phyloP scores from a whole-genome alignment of 139 green algal species.

The Chlorella sp. region DNA sequence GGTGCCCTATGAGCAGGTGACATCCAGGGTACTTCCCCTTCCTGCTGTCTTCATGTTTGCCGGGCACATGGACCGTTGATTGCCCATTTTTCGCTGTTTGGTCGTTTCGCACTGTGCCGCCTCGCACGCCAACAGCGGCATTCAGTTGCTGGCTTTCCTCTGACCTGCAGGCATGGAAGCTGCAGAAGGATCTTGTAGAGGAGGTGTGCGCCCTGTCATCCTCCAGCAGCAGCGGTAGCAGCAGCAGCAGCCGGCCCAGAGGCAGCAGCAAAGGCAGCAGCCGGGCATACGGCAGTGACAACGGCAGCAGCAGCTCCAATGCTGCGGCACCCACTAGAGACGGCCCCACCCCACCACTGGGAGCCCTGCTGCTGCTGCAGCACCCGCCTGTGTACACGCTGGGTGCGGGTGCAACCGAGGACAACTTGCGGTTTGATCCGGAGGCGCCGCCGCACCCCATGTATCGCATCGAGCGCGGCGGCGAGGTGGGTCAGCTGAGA shows the following conservation, averaged over 20 bases:
- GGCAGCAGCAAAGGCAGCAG: not conserved
- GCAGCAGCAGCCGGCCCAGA: not conserved
- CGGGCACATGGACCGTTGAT: not conserved
- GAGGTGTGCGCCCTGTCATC: too few species aligned
- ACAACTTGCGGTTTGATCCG: slow-evolving; percentile 76
- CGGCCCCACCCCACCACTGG: not conserved
- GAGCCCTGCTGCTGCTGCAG: slow-evolving; percentile 71
- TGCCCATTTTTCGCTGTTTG: too few species aligned
- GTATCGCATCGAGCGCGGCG: slow-evolving; percentile 75
- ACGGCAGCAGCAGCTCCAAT: not conserved
- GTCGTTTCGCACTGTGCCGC: too few species aligned
- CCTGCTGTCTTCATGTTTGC: not conserved
- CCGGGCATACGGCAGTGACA: not conserved
- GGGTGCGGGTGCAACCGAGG: slow-evolving; percentile 58
- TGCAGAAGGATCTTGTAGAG: too few species aligned
- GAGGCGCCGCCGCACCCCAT: slow-evolving; percentile 60
- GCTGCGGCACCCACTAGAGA: not conserved
- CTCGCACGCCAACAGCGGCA: too few species aligned
- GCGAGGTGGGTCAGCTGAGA: slow-evolving; percentile 60
- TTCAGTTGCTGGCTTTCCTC: not conserved
- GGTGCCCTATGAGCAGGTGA: slow-evolving; percentile 44
- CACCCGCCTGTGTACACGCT: slow-evolving; percentile 84
- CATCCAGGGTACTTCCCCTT: not conserved
- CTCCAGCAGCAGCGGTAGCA: slow-evolving; percentile 52
- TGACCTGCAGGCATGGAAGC: not conserved